A percentile compares a stretch with the other conserved stretches of the same genome.
These are phyloP conservation scores for Juglanconis sp. DNA, from an alignment of 2,329 filamentous ascomycete genomes.

Conservation along the genomic window DNA sequence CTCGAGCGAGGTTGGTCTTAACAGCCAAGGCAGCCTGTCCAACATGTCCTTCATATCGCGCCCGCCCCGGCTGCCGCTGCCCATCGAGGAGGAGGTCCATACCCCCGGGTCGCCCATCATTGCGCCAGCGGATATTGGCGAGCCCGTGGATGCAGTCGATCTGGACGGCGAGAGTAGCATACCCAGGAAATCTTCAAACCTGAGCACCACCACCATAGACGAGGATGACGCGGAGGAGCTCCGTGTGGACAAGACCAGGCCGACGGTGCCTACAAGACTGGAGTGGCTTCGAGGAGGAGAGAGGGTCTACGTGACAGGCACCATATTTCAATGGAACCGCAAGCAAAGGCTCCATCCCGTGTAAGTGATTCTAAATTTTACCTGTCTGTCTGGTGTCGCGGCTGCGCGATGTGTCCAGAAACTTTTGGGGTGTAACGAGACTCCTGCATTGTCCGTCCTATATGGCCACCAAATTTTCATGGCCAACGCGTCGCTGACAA, in stretches of 20 bases:
- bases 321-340: conserved; percentile 95
- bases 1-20: conserved; percentile 39
- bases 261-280: conserved; percentile 78
- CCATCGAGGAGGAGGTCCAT: conserved; percentile 88
- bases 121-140: conserved; percentile 60
- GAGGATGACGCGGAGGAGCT: conserved; percentile 78
- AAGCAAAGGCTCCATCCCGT: conserved; percentile 84
- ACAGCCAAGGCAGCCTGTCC: conserved; percentile 56
- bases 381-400: neutral
- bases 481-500: conserved; percentile 13
- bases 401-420: conserved; percentile 3
- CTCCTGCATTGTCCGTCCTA: conserved; percentile 9
- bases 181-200: conserved; percentile 53
- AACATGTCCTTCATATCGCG: conserved; percentile 62
- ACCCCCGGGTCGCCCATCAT: conserved; percentile 89
- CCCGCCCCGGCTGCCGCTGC: conserved; percentile 86
- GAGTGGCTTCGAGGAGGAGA: conserved; percentile 83
- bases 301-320: conserved; percentile 94
- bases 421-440: conserved; percentile 4
- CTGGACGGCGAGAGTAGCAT: conserved; percentile 45
- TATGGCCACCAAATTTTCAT: conserved; percentile 1
- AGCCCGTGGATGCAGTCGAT: conserved; percentile 51
- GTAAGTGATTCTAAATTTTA: conserved; percentile 52
- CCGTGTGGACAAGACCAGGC: conserved; percentile 68
- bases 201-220: conserved; percentile 65